phyloP scores from a whole-genome alignment of 345 rosid genomes.

The Eutrema yunnanense region DNA sequence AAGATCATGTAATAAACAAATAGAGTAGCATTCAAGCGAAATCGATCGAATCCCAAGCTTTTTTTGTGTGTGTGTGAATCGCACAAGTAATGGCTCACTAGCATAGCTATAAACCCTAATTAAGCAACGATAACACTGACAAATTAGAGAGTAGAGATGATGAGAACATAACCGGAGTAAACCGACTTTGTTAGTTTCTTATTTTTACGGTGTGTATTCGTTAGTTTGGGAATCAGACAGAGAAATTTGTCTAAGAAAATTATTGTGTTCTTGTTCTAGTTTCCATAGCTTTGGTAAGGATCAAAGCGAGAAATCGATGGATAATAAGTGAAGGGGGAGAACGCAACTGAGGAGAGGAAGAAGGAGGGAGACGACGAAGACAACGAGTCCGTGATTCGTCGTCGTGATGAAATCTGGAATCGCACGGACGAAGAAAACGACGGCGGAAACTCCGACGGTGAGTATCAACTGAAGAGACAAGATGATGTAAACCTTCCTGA shows the following conservation, averaged over 20 bases:
- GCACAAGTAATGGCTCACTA: not conserved
- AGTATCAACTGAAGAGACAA: slow-evolving; percentile 40
- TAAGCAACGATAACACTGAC: too few relatives aligned
- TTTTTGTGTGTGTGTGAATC: not conserved
- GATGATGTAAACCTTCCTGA: slow-evolving; percentile 52
- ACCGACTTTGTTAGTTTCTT: too few relatives aligned
- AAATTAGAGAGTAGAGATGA: too few relatives aligned
- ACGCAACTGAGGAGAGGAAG: slow-evolving; percentile 39
- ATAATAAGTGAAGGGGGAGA: not conserved
- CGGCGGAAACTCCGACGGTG: slow-evolving; percentile 39
- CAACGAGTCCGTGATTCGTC: slow-evolving; percentile 31
- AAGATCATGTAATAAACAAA: not conserved
- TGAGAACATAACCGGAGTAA: too few relatives aligned
- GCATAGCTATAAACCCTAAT: not conserved
- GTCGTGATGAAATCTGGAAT: slow-evolving; percentile 37
- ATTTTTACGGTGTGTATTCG: too few relatives aligned
- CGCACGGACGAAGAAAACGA: slow-evolving; percentile 32
- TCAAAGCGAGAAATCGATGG: not conserved
- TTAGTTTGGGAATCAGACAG: too few relatives aligned
- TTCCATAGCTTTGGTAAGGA: too few relatives aligned
- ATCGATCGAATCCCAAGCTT: not conserved
- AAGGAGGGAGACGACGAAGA: slow-evolving; percentile 33
- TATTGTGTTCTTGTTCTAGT: too few relatives aligned
- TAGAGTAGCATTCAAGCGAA: too few relatives aligned
- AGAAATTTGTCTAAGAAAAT: too few relatives aligned